These are phyloP conservation scores for Tylopilus cervinicoccineus DNA, from an alignment of 768 basidiomycete genomes.

Conservation along the genomic window DNA sequence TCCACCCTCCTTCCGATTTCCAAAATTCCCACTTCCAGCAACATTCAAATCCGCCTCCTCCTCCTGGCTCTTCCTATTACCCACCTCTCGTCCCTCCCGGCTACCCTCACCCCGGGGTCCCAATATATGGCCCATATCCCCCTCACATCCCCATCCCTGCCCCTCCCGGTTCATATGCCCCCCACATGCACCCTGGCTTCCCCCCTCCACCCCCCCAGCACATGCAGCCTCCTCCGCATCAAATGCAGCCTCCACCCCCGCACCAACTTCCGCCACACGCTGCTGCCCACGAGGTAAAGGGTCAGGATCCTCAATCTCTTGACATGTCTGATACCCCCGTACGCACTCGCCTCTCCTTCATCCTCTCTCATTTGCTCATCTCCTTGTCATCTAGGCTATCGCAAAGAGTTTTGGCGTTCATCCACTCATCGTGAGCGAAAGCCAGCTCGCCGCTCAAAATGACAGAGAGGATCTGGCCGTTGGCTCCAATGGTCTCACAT, in stretches of 20 bases:
- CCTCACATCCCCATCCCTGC: slow-evolving; percentile 40
- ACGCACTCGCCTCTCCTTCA: not conserved
- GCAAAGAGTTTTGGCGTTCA: slow-evolving; percentile 80
- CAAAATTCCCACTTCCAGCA: slow-evolving; percentile 34
- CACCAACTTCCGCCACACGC: slow-evolving; percentile 21
- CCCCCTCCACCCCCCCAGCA: slow-evolving; percentile 44
- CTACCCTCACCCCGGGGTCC: slow-evolving; percentile 41
- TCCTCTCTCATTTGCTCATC: slow-evolving; percentile 3
- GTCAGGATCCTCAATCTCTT: slow-evolving; percentile 74
- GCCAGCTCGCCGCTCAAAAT: slow-evolving; percentile 46
- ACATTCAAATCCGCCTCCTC: slow-evolving; percentile 23
- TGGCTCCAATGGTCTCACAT: slow-evolving; percentile 65
- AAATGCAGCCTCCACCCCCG: slow-evolving; percentile 28
- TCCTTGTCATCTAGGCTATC: slow-evolving; percentile 43
- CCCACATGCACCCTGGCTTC: slow-evolving; percentile 60
- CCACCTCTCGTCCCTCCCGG: slow-evolving; percentile 40
- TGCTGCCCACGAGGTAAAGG: slow-evolving; percentile 47
- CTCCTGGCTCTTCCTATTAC: slow-evolving; percentile 30
- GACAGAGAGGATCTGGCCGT: slow-evolving; percentile 78
- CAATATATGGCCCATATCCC: slow-evolving; percentile 41
- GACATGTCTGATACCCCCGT: slow-evolving; percentile 74
- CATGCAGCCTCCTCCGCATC: slow-evolving; percentile 35
- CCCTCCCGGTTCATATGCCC: slow-evolving; percentile 44
- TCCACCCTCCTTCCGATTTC: slow-evolving; percentile 27
- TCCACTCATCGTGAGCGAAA: slow-evolving; percentile 61